Conservation (phyloP, 345 rosid species). For the Populus alba region DNA sequence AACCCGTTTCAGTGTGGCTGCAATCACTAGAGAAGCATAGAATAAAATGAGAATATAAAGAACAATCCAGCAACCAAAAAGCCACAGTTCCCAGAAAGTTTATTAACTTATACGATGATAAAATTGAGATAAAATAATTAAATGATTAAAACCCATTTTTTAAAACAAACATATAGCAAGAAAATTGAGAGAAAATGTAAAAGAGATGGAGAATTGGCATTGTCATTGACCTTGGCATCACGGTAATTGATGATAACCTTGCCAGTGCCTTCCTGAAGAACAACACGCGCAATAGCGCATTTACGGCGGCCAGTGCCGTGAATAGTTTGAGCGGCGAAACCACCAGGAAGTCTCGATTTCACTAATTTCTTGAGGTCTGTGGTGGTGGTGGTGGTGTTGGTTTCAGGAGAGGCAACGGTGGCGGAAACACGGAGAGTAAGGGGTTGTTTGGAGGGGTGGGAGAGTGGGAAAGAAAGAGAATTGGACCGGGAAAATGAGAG, state of each 20-base stretch:
- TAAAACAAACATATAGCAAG: background rate
- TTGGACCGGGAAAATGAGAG: conserved; percentile 37
- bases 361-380: conserved; percentile 65
- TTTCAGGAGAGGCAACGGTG: conserved; percentile 47
- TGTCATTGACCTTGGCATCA: conserved; percentile 58
- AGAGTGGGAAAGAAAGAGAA: conserved; percentile 16
- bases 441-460: conserved; percentile 29
- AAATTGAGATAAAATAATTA: too few relatives aligned
- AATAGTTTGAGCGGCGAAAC: conserved; percentile 83
- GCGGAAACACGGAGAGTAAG: conserved; percentile 48
- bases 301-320: conserved; percentile 91
- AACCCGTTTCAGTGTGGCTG: background rate
- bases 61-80: background rate
- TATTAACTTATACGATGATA: background rate
- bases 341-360: conserved; percentile 86
- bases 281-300: conserved; percentile 86
- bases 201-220: background rate
- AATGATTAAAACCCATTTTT: too few relatives aligned
- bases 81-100: background rate
- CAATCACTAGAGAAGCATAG: background rate
- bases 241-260: conserved; percentile 81
- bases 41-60: background rate
- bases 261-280: conserved; percentile 91
- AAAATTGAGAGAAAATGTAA: background rate
- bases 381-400: conserved; percentile 36